Percentiles rank a stretch among this genome's conserved stretches.
phyloP scores from a whole-genome alignment of 2,329 filamentous ascomycete genomes.

The Karstenula rhodostoma region DNA sequence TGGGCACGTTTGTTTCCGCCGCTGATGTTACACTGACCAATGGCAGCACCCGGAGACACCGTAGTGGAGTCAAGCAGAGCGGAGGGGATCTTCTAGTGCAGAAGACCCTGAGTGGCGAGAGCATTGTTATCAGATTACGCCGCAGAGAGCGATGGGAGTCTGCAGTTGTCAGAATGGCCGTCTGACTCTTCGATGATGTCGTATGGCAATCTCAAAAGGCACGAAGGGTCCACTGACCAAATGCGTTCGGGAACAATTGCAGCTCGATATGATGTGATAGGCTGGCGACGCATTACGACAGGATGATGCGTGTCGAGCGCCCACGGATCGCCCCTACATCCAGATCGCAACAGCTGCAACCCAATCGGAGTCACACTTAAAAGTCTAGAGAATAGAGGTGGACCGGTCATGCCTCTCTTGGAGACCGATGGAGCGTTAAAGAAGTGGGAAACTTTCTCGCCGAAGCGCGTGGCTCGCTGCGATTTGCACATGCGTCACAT shows the following conservation, averaged over 20 bases:
- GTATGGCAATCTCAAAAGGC: constrained; percentile 7
- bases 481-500: too few species aligned
- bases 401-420: neutral
- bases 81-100: neutral
- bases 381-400: neutral
- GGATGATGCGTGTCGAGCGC: constrained; percentile 4
- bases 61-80: constrained; percentile 3
- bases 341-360: neutral
- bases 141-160: neutral
- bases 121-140: constrained; percentile 1
- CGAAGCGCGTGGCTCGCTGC: too few species aligned
- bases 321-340: neutral
- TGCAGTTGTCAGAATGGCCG: neutral
- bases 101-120: neutral
- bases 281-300: neutral
- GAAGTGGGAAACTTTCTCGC: too few species aligned
- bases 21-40: neutral
- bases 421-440: too few species aligned
- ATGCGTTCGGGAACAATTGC: neutral
- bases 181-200: constrained; percentile 3
- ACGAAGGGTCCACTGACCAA: neutral
- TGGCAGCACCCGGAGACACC: neutral
- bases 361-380: neutral
- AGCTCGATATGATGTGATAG: neutral
- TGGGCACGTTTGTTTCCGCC: constrained; percentile 11